Percentiles rank a stretch among this genome's conserved stretches.
These are phyloP conservation scores for Rhizophora mangle DNA, from an alignment of 345 rosid genomes.

Conservation along the genomic window DNA sequence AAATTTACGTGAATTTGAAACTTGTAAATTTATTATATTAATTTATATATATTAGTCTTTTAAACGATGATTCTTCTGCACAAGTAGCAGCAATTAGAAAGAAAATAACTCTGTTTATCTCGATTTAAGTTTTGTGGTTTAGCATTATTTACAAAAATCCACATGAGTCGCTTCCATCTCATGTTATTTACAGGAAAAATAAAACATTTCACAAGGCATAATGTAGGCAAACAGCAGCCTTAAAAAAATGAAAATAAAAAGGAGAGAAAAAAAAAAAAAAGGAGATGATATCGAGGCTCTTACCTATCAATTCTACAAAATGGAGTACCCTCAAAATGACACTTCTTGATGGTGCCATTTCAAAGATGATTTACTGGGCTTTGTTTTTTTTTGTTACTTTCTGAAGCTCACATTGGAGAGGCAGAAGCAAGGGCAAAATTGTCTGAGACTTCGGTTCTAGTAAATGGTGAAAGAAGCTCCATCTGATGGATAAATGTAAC, in stretches of 20 bases:
- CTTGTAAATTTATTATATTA: no score
- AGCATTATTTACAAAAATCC: slow-evolving; percentile 6
- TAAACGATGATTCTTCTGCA: no score
- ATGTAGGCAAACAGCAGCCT: background rate
- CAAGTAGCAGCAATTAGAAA: no score
- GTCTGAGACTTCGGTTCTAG: slow-evolving; percentile 50
- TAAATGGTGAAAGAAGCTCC: slow-evolving; percentile 59
- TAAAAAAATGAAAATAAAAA: no score
- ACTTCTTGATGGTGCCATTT: background rate
- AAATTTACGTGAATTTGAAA: no score
- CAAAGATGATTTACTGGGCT: background rate
- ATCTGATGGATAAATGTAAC: slow-evolving; percentile 59
- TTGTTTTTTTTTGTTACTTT: background rate
- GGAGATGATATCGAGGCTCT: background rate
- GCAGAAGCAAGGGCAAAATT: slow-evolving; percentile 37
- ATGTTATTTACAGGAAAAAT: slow-evolving; percentile 2
- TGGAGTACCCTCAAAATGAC: background rate
- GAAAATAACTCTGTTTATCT: no score
- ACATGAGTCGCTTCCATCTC: background rate
- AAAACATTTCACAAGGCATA: background rate
- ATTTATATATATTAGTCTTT: no score
- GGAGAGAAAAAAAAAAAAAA: no score
- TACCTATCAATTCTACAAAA: slow-evolving; percentile 1
- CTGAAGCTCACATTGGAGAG: slow-evolving; percentile 28
- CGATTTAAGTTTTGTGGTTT: background rate